A percentile compares a stretch with the other conserved stretches of the same genome.
phyloP scores from a whole-genome alignment of 495 filamentous ascomycete species.

The Cercophora sp. region DNA sequence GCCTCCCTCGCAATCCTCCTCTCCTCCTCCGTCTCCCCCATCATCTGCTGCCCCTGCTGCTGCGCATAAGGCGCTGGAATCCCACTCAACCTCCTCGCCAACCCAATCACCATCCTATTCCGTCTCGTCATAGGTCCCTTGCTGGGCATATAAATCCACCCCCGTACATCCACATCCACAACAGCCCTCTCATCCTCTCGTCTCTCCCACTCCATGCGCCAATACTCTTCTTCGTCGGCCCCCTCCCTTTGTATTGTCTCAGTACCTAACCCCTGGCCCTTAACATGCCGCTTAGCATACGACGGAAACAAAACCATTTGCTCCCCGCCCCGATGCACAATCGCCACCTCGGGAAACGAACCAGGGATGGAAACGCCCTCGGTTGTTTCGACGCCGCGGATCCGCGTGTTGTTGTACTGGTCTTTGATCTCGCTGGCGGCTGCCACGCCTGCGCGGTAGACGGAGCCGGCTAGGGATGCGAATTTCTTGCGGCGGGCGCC shows the following conservation, averaged over 20 bases:
- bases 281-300: conserved; percentile 72
- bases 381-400: conserved; percentile 44
- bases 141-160: conserved; percentile 88
- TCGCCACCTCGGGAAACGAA: conserved; percentile 74
- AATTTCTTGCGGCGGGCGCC: conserved; percentile 75
- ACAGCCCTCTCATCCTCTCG: conserved; percentile 73
- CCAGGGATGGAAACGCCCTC: conserved; percentile 62
- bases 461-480: conserved; percentile 49
- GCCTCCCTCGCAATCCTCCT: conserved; percentile 68
- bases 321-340: conserved; percentile 74
- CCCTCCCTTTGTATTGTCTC: conserved; percentile 11
- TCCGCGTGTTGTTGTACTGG: conserved; percentile 73
- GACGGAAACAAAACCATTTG: conserved; percentile 94
- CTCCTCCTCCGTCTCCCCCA: no score
- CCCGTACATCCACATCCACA: conserved; percentile 89
- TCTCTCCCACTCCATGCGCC: conserved; percentile 64
- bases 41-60: no score
- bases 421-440: conserved; percentile 90
- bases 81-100: conserved; percentile 80
- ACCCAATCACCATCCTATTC: conserved; percentile 77
- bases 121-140: conserved; percentile 82
- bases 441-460: conserved; percentile 67
- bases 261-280: conserved; percentile 22
- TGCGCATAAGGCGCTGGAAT: conserved; percentile 60
- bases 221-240: conserved; percentile 59